These are phyloP conservation scores for Medicago arabica DNA, from an alignment of 306 rosid species.

Conservation along the genomic window DNA sequence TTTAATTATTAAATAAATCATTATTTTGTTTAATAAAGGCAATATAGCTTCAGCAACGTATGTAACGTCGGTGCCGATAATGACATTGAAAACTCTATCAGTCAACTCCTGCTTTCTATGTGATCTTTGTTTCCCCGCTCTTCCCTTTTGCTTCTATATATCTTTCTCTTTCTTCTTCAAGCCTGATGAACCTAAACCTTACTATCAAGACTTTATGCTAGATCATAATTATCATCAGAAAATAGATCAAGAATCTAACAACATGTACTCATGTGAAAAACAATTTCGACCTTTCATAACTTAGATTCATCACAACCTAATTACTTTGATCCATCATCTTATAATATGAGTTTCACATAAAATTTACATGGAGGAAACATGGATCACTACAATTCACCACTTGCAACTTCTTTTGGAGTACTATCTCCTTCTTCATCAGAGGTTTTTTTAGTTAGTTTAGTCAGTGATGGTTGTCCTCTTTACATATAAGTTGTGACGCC, in stretches of 20 bases:
- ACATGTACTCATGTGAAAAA: constrained; percentile 45
- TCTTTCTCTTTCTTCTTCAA: constrained; percentile 48
- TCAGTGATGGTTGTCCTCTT: too few relatives aligned
- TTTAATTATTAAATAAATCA: too few relatives aligned
- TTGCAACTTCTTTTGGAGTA: constrained; percentile 59
- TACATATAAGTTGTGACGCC: too few relatives aligned
- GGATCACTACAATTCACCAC: constrained; percentile 61
- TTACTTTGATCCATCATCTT: constrained; percentile 53
- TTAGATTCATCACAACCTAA: constrained; percentile 43
- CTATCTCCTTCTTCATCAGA: constrained; percentile 70
- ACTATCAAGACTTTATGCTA: constrained; percentile 57
- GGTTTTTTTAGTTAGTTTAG: too few relatives aligned
- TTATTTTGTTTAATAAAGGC: constrained; percentile 57
- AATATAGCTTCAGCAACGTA: constrained; percentile 74
- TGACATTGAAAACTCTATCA: constrained; percentile 70
- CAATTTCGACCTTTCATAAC: constrained; percentile 39
- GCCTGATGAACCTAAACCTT: constrained; percentile 66
- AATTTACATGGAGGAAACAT: constrained; percentile 55
- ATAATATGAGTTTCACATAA: constrained; percentile 57
- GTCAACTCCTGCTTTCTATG: constrained; percentile 61
- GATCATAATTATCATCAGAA: too few relatives aligned
- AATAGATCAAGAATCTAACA: constrained; percentile 35
- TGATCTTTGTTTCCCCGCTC: constrained; percentile 63
- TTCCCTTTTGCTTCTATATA: neutral
- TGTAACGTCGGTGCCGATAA: constrained; percentile 87